Conservation (phyloP, 2,329 filamentous ascomycete species). For the Penicillium sp. region DNA sequence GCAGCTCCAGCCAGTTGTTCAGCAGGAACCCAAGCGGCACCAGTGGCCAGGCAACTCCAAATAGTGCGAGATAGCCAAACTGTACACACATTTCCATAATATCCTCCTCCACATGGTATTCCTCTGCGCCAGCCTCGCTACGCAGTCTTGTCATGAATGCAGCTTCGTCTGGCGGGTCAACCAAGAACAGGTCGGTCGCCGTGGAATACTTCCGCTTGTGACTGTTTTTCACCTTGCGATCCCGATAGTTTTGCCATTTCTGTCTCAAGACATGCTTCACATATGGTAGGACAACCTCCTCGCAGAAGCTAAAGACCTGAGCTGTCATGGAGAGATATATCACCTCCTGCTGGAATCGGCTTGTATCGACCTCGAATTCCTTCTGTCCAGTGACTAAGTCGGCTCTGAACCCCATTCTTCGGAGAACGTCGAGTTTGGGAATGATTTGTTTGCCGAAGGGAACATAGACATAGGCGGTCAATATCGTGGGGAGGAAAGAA, state of each 20-base stretch:
- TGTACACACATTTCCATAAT: slow-evolving; percentile 93
- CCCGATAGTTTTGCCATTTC: slow-evolving; percentile 56
- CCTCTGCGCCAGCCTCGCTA: slow-evolving; percentile 74
- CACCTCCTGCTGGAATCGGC: slow-evolving; percentile 81
- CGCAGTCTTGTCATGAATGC: slow-evolving; percentile 78
- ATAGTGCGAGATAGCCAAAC: slow-evolving; percentile 83
- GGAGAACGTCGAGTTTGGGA: slow-evolving; percentile 82
- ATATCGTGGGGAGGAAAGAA: slow-evolving; percentile 85
- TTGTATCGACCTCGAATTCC: slow-evolving; percentile 76
- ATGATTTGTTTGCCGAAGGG: slow-evolving; percentile 83
- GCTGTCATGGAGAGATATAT: slow-evolving; percentile 96
- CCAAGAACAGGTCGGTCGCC: slow-evolving; percentile 48
- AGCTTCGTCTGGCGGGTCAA: slow-evolving; percentile 74
- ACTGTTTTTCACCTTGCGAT: slow-evolving; percentile 34
- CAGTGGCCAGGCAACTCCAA: slow-evolving; percentile 93
- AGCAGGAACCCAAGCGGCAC: slow-evolving; percentile 82
- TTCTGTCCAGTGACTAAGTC: slow-evolving; percentile 43
- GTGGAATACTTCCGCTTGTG: slow-evolving; percentile 26
- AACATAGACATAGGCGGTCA: slow-evolving; percentile 92
- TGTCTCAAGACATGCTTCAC: slow-evolving; percentile 73
- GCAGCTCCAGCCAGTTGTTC: slow-evolving; percentile 95
- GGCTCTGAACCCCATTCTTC: slow-evolving; percentile 48
- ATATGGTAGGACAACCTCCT: slow-evolving; percentile 83
- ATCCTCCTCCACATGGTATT: slow-evolving; percentile 87
- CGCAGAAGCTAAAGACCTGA: slow-evolving; percentile 80